phyloP scores from a whole-genome alignment of 768 basidiomycete genomes.

The Daedaleopsis sinensis region DNA sequence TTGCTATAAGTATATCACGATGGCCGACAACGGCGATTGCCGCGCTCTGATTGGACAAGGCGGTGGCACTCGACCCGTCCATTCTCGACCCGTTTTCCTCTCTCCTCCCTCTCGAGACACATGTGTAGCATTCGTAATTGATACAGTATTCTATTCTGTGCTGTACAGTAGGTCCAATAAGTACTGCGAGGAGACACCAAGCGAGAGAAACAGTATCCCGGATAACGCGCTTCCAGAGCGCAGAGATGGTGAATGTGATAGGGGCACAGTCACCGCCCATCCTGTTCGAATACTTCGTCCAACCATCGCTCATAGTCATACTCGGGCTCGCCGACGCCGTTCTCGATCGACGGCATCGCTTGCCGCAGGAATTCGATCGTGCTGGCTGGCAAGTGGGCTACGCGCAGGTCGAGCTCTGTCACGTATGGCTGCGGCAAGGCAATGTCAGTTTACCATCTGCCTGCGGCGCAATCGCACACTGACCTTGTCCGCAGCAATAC shows the following conservation, averaged over 20 bases:
- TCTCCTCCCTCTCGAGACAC: not conserved
- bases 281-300: slow-evolving; percentile 65
- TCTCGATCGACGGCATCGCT: slow-evolving; percentile 67
- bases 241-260: not conserved
- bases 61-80: slow-evolving; percentile 10
- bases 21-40: slow-evolving; percentile 33
- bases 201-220: not conserved
- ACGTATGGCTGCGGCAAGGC: slow-evolving; percentile 71
- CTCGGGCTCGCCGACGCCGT: slow-evolving; percentile 61
- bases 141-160: slow-evolving; percentile 20
- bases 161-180: slow-evolving; percentile 5
- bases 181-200: not conserved
- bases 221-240: slow-evolving; percentile 13
- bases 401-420: slow-evolving; percentile 88
- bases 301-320: slow-evolving; percentile 87
- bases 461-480: slow-evolving; percentile 14
- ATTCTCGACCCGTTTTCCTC: not conserved
- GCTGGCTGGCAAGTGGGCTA: slow-evolving; percentile 76
- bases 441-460: not conserved
- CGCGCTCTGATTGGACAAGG: slow-evolving; percentile 25
- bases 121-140: slow-evolving; percentile 7
- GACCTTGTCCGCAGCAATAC: slow-evolving; percentile 89
- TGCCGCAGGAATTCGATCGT: slow-evolving; percentile 83
- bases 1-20: slow-evolving; percentile 33
- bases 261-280: slow-evolving; percentile 8